Percentiles rank a stretch among this genome's conserved stretches.
phyloP scores from a whole-genome alignment of 805 yeast species.

The Nakazawaea ishiwadae region DNA sequence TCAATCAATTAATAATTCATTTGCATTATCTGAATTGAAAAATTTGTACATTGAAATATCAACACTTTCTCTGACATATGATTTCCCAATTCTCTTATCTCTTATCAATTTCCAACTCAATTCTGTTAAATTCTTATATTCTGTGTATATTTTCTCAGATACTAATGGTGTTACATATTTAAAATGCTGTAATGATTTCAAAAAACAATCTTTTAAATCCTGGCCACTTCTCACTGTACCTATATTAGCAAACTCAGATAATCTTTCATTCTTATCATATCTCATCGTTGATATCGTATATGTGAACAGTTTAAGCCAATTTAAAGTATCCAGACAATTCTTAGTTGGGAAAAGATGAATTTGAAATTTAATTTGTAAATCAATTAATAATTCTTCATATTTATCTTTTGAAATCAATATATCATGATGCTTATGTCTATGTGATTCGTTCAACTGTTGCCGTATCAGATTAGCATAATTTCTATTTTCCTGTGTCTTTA shows the following conservation, averaged over 20 bases:
- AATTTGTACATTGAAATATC: conserved; percentile 43
- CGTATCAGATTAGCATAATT: conserved; percentile 35
- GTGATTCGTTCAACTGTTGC: conserved; percentile 18
- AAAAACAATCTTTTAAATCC: conserved; percentile 39
- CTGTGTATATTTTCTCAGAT: conserved; percentile 38
- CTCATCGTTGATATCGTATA: conserved; percentile 48
- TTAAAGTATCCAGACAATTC: conserved; percentile 39
- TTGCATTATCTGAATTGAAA: conserved; percentile 47
- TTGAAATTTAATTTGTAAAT: conserved; percentile 41
- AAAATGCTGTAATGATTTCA: conserved; percentile 50
- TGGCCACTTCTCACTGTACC: conserved; percentile 53
- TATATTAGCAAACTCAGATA: conserved; percentile 49
- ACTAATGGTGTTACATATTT: conserved; percentile 51
- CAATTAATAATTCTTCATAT: conserved; percentile 35
- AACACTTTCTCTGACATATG: conserved; percentile 37
- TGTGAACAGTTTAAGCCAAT: conserved; percentile 53
- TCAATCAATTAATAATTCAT: conserved; percentile 25
- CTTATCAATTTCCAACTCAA: conserved; percentile 3
- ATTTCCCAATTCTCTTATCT: conserved; percentile 10
- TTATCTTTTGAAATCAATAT: conserved; percentile 21
- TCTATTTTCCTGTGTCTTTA: conserved; percentile 42
- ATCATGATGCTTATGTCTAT: neutral
- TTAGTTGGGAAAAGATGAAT: conserved; percentile 47
- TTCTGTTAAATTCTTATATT: conserved; percentile 33
- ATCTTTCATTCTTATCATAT: conserved; percentile 53